phyloP scores from a whole-genome alignment of 2,329 filamentous ascomycete genomes.

The Colletotrichum theobromicola region DNA sequence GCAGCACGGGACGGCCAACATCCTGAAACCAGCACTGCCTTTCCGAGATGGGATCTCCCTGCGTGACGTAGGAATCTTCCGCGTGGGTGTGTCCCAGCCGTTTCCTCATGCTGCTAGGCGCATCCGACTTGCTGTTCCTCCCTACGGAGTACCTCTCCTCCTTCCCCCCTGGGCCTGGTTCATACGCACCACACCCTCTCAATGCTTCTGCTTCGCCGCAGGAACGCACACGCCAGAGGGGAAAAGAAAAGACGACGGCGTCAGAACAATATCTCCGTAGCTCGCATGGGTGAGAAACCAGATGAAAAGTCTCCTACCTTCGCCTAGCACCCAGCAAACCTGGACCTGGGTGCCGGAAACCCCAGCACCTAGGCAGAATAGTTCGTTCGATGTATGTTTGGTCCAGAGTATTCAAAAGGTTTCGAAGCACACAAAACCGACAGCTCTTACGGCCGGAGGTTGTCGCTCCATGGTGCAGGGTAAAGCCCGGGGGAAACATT shows the following conservation, averaged over 20 bases:
- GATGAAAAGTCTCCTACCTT: conserved; percentile 18
- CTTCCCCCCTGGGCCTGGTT: not conserved
- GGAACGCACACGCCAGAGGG: not conserved
- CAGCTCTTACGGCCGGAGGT: not conserved
- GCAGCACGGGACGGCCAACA: conserved; percentile 8
- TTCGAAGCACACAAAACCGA: not conserved
- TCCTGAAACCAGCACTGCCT: conserved; percentile 17
- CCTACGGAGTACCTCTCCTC: too few species aligned
- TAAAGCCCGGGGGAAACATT: not conserved
- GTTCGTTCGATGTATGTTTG: conserved; percentile 20
- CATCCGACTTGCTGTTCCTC: not conserved
- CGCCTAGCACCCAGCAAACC: not conserved
- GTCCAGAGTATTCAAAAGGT: not conserved
- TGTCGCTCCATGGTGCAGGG: not conserved
- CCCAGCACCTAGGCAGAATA: not conserved
- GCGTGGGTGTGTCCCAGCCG: not conserved
- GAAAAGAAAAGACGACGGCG: not conserved
- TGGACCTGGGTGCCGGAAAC: not conserved
- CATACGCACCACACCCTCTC: not conserved
- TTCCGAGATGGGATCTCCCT: conserved; percentile 17
- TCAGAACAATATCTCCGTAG: not conserved
- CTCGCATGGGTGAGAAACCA: conserved; percentile 11
- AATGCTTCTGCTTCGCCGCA: not conserved
- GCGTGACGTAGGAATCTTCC: conserved; percentile 11
- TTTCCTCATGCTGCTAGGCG: not conserved